phyloP scores from a whole-genome alignment of 495 filamentous ascomycete species.

The Penicillium steckii region DNA sequence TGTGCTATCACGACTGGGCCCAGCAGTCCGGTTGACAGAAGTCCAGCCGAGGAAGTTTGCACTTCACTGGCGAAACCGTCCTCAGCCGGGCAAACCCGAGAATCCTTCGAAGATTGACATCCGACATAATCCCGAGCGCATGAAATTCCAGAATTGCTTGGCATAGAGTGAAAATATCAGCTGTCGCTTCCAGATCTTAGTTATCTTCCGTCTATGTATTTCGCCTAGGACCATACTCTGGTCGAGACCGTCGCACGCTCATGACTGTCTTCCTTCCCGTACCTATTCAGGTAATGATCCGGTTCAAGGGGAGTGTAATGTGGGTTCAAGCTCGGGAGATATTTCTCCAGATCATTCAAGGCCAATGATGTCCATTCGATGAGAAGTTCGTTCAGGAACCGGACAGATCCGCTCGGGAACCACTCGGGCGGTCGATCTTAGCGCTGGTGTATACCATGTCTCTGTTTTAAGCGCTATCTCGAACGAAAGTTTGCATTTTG shows the following conservation, averaged over 20 bases:
- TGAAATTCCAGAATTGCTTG: slow-evolving; percentile 2
- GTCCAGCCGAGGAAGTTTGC: background rate
- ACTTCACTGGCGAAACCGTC: background rate
- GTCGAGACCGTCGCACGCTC: background rate
- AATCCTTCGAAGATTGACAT: background rate
- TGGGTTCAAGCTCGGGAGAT: background rate
- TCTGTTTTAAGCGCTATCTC: background rate
- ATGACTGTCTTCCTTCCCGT: background rate
- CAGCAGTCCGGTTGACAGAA: background rate
- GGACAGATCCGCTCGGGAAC: slow-evolving; percentile 19
- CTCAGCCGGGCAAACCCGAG: background rate
- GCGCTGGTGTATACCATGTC: slow-evolving; percentile 2
- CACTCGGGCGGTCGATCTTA: slow-evolving; percentile 15
- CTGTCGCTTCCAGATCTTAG: no score
- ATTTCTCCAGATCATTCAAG: background rate
- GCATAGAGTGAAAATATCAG: background rate
- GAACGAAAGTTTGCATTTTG: no score
- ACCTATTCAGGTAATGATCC: background rate
- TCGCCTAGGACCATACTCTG: background rate
- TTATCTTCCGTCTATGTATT: background rate
- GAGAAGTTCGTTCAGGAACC: slow-evolving; percentile 17
- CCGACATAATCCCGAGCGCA: background rate
- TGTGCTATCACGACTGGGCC: no score
- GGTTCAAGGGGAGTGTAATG: slow-evolving; percentile 1
- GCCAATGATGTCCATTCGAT: slow-evolving; percentile 1